Percentiles rank a stretch among this genome's conserved stretches.
These are phyloP conservation scores for Lathyrus oleraceus DNA, from an alignment of 306 rosid species.

Conservation along the genomic window DNA sequence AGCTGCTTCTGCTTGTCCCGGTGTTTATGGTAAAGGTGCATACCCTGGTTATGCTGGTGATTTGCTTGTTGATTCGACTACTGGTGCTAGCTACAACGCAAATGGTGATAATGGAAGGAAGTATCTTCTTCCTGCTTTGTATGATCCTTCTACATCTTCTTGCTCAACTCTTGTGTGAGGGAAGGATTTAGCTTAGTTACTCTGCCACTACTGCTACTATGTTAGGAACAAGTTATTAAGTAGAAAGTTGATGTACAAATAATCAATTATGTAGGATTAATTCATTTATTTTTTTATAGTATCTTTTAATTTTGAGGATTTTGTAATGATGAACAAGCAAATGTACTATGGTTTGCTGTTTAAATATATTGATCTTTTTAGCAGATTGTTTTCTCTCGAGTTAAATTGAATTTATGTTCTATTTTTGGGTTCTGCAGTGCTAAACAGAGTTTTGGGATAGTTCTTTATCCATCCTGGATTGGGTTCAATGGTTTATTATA, in stretches of 20 bases:
- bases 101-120: constrained; percentile 59
- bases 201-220: background rate
- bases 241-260: constrained; percentile 33
- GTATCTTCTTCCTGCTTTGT: constrained; percentile 64
- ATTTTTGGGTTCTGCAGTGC: background rate
- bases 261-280: constrained; percentile 30
- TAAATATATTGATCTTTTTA: background rate
- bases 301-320: constrained; percentile 19
- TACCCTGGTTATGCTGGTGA: constrained; percentile 71
- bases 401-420: background rate
- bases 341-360: constrained; percentile 40
- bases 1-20: constrained; percentile 66
- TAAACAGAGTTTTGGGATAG: too few relatives aligned
- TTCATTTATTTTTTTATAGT: constrained; percentile 45
- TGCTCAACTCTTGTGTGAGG: constrained; percentile 61
- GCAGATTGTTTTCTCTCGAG: background rate
- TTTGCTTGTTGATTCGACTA: constrained; percentile 49
- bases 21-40: constrained; percentile 66
- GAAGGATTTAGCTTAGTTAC: too few relatives aligned
- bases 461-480: too few relatives aligned
- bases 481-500: too few relatives aligned
- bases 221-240: background rate
- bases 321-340: constrained; percentile 31
- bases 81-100: constrained; percentile 66
- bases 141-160: constrained; percentile 51